Base-by-base conservation (phyloP, 768 basidiomycete species). In the Mycena epipterygia region DNA sequence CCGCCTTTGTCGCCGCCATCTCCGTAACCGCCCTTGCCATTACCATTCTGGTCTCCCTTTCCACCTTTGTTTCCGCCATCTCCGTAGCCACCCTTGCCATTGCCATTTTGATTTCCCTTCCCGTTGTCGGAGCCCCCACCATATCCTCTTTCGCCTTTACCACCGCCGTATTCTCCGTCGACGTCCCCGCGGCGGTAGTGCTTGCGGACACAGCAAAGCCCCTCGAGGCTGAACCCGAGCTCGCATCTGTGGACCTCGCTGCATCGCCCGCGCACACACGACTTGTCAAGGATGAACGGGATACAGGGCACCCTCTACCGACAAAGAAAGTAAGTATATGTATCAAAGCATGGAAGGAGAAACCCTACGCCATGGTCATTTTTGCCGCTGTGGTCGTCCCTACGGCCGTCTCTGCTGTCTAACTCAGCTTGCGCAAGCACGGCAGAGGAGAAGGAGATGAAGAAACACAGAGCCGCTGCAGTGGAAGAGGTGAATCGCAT, bases 221-320 rank as follows among this genome's bases (percentile, higher is more conserved):
- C 52, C 30, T 65, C 64, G 41, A 65, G 8, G 21, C 29, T 32
- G 53, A 65, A 65, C 21, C 64, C 64, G 25, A 65, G 42, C 64
- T 65, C 64, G 53, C 52, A 65, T 8, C 46, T 27, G 30, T 56
- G 64, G 8, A 30, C 25, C 13, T 64, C 21, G 29, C 14, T n/a
- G 64, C 64, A 65, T 16, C 55, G 52, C 23, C 64, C 64, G 6
- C 32, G 37, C 16, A 65, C 41, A 52, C 64, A 65, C 5, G 21
- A 6, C 3, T 55, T 39, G 1, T 44, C 33, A 30, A 44, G 2
- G 9, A 56, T 46, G 53, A 65, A 56, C 19, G 64, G 52, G 53
- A 55, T 37, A 52, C 64, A 65, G 42, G 59, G 59, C n/a, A 13
- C 41, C 1, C 48, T 46, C 61, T 63, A 27, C 44, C 21, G 17